Percentiles rank a stretch among this genome's conserved stretches.
Conservation (phyloP, 2,329 filamentous ascomycete genomes). For the Venturia nashicola region DNA sequence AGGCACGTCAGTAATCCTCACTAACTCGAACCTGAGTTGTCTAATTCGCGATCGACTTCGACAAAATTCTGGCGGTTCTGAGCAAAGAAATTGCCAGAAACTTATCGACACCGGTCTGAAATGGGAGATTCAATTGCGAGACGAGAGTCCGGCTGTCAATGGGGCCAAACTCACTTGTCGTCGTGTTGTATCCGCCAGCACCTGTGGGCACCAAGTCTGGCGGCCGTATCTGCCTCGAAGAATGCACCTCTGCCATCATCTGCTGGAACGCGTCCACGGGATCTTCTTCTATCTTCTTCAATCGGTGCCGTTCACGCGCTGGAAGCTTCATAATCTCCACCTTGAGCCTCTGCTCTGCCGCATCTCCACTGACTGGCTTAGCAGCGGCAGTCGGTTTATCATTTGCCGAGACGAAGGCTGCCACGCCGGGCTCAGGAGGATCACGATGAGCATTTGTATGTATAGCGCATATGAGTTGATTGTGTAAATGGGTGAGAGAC, state of each 20-base stretch:
- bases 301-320: slow-evolving; percentile 44
- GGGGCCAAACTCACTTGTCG: slow-evolving; percentile 43
- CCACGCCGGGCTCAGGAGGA: slow-evolving; percentile 48
- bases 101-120: not conserved
- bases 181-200: slow-evolving; percentile 63
- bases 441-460: slow-evolving; percentile 48
- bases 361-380: slow-evolving; percentile 45
- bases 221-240: slow-evolving; percentile 29
- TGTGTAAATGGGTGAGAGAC: slow-evolving; percentile 46
- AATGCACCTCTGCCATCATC: slow-evolving; percentile 14
- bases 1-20: not conserved
- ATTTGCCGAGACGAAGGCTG: slow-evolving; percentile 51
- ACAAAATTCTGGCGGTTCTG: slow-evolving; percentile 12
- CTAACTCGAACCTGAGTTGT: not conserved
- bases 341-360: slow-evolving; percentile 50
- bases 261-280: not conserved
- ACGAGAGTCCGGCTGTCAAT: not conserved
- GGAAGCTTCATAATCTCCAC: slow-evolving; percentile 52
- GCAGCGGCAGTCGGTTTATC: slow-evolving; percentile 68
- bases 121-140: not conserved
- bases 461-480: slow-evolving; percentile 47
- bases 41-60: not conserved
- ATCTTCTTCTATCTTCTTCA: slow-evolving; percentile 29
- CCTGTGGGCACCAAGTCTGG: slow-evolving; percentile 54
- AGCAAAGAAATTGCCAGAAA: slow-evolving; percentile 7